A percentile compares a stretch with the other conserved stretches of the same genome.
Evolutionary conservation across 176 grass and related monocot genomes (phyloP).

Genomic region (Chloris gayana): DNA sequence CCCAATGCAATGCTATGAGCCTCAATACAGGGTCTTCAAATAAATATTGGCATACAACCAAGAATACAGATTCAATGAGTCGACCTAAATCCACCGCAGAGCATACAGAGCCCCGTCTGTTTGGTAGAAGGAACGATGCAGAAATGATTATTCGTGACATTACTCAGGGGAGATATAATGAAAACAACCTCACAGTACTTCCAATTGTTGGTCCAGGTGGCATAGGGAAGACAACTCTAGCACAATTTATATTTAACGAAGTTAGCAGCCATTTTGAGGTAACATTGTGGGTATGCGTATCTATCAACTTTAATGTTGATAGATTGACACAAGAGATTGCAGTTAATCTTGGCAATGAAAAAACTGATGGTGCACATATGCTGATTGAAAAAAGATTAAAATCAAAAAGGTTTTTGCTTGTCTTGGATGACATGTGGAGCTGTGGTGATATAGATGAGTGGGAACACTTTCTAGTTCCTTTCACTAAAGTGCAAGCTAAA

Average conservation of each 20-base stretch:
- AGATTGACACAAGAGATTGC: neutral
- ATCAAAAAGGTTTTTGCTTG: neutral
- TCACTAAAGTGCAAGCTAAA: neutral
- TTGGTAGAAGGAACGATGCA: neutral
- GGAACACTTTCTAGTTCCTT: neutral
- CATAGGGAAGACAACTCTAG: neutral
- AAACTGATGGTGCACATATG: neutral
- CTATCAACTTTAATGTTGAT: neutral
- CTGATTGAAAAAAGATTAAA: neutral
- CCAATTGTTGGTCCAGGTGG: neutral
- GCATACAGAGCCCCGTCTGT: neutral
- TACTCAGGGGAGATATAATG: neutral
- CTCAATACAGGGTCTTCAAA: neutral
- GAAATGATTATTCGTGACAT: neutral
- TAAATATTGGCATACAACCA: neutral
- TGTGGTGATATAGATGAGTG: neutral
- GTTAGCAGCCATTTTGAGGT: neutral
- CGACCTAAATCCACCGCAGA: neutral
- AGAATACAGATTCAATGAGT: too few species aligned
- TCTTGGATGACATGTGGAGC: neutral
- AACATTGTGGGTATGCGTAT: neutral
- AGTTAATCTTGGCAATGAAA: neutral
- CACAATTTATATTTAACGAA: neutral
- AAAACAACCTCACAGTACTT: neutral
- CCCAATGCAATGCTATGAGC: neutral